Evolutionary conservation across 257 asterid species (phyloP), one percentile per base, ranked within the genome.

Genomic region (Ilex asprella): DNA sequence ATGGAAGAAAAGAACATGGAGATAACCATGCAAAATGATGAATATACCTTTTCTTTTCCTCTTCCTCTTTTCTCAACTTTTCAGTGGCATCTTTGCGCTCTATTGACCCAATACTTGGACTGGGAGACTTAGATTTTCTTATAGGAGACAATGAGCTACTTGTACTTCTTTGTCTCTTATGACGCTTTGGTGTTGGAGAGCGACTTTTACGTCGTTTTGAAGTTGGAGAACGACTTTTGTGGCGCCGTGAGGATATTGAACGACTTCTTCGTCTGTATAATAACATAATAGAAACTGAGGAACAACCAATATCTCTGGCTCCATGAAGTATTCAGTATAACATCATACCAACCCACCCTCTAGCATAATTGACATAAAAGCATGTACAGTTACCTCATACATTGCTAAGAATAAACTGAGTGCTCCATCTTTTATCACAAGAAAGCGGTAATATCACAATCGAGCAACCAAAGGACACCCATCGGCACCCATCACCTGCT

Each of bases 361-460:
- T 55, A 46, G 69, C 68, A 63, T 69, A 69, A 69, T 63, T 60
- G 61, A 70, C 47, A 63, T 57, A 76, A 75, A 84, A 82, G 80
- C 88, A 82, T 63, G 75, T 85, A 74, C 90, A 64, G 84, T 93
- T 89, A 93, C 99, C 99, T 89, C 96, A 85, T 81, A 83, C 62
- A 78, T 74, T 85, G 99, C 91, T 81, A 85, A 85, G 94, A 79
- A 73, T 81, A 75, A 81, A 93, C 94, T 82, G 84, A 74, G 88
- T 60, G 94, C 95, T 78, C 94, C 97, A 77, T 83, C 97, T 77
- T 87, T 87, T 77, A 87, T 81, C 91, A 86, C 72, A 82, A 78
- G 95, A 86, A 79, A 93, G 88, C 47, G 97, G 85, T 76, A 87
- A 80, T 83, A 76, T 83, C 92, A 85, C 85, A 86, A 82, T 73